Conservation (phyloP, 2,329 filamentous ascomycete genomes). For the Xylariomycetidae sp. region DNA sequence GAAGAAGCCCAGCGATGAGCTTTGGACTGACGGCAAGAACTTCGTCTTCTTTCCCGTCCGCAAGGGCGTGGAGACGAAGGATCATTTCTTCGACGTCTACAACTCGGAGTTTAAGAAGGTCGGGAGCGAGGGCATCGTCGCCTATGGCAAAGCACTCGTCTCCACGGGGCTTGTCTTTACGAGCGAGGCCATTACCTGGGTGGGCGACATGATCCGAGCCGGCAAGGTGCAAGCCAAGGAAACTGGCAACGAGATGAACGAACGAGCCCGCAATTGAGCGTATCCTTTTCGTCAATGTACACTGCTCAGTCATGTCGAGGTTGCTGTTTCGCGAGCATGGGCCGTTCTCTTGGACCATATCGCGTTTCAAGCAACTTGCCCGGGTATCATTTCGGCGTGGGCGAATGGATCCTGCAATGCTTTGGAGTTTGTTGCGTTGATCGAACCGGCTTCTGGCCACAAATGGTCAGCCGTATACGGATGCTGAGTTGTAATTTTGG, state of each 20-base stretch:
- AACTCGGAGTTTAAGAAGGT: slow-evolving; percentile 56
- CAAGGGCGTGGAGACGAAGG: slow-evolving; percentile 54
- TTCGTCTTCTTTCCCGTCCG: slow-evolving; percentile 57
- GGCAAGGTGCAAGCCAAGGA: slow-evolving; percentile 59
- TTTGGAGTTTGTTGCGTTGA: no score
- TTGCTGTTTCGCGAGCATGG: no score
- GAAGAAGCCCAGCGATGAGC: slow-evolving; percentile 68
- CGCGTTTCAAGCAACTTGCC: no score
- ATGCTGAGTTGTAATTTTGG: no score
- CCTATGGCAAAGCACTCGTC: slow-evolving; percentile 63
- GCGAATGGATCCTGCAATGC: no score
- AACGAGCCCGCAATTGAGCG: slow-evolving; percentile 13
- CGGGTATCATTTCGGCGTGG: no score
- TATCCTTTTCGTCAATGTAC: background rate
- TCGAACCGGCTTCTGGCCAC: no score
- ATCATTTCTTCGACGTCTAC: slow-evolving; percentile 54
- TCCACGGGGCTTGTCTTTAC: slow-evolving; percentile 62
- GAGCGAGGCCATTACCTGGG: slow-evolving; percentile 56
- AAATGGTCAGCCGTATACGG: no score
- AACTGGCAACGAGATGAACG: slow-evolving; percentile 41
- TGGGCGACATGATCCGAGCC: slow-evolving; percentile 51
- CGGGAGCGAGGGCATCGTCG: slow-evolving; percentile 58
- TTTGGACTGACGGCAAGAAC: slow-evolving; percentile 58
- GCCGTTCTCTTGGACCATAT: no score
- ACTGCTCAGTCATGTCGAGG: no score